Evolutionary conservation across 805 yeast species (phyloP).

Genomic region (Ogataea parapolymorpha): DNA sequence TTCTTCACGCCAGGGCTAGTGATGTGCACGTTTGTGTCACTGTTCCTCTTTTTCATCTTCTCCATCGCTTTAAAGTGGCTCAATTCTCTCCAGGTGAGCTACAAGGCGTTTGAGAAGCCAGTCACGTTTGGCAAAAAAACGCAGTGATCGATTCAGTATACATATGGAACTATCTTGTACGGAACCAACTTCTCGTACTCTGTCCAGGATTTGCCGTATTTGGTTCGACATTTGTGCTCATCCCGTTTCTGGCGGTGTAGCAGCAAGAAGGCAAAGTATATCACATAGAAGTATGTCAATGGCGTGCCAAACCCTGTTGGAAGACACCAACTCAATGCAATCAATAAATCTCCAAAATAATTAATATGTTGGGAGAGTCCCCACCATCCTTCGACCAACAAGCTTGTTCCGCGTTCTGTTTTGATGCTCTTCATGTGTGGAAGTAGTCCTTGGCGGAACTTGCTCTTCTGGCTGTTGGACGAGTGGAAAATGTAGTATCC

Average conservation of each 20-base stretch:
- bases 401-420: conserved; percentile 73
- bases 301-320: conserved; percentile 81
- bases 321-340: conserved; percentile 89
- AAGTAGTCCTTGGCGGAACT: conserved; percentile 76
- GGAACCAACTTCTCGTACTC: conserved; percentile 81
- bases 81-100: conserved; percentile 66
- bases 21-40: conserved; percentile 67
- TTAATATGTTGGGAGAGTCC: conserved; percentile 86
- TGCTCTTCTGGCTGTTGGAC: conserved; percentile 80
- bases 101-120: conserved; percentile 77
- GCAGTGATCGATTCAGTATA: conserved; percentile 50
- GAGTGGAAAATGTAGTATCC: conserved; percentile 85
- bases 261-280: conserved; percentile 77
- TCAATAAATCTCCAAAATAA: conserved; percentile 92
- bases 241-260: conserved; percentile 89
- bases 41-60: conserved; percentile 55
- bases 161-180: conserved; percentile 83
- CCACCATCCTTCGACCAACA: conserved; percentile 96
- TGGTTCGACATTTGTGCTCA: conserved; percentile 82
- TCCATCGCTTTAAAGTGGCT: conserved; percentile 70
- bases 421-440: conserved; percentile 63
- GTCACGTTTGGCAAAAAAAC: conserved; percentile 49
- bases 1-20: conserved; percentile 80
- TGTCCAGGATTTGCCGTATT: conserved; percentile 85
- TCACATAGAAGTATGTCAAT: conserved; percentile 80